These are phyloP conservation scores for Monilinia vaccinii-corymbosi DNA, from an alignment of 2,329 filamentous ascomycete species.

Conservation along the genomic window DNA sequence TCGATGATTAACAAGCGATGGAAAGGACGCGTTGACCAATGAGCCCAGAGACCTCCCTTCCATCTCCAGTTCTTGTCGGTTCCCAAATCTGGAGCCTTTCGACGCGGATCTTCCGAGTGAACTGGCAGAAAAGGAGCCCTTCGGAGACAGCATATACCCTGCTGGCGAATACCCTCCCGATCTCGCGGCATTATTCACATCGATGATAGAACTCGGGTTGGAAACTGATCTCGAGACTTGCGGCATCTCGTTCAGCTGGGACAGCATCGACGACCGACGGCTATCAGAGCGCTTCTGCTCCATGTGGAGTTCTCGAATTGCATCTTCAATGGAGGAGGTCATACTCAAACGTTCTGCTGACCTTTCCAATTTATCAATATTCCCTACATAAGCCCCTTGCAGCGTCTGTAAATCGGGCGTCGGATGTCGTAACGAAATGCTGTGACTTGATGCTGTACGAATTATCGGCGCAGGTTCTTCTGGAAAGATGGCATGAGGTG, in stretches of 20 bases:
- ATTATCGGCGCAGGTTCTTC: constrained; percentile 16
- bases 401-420: constrained; percentile 53
- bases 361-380: constrained; percentile 66
- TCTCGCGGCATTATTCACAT: constrained; percentile 57
- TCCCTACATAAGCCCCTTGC: constrained; percentile 53
- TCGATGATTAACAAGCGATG: too few relatives aligned
- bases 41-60: constrained; percentile 29
- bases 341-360: constrained; percentile 67
- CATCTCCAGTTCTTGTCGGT: constrained; percentile 28
- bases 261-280: constrained; percentile 52
- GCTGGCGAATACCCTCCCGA: constrained; percentile 62
- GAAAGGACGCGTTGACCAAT: too few relatives aligned
- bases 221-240: constrained; percentile 37
- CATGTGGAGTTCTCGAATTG: constrained; percentile 63
- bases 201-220: constrained; percentile 52
- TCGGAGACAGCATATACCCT: constrained; percentile 59
- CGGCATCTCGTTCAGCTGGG: constrained; percentile 28
- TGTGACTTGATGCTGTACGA: constrained; percentile 25
- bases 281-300: constrained; percentile 64
- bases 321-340: constrained; percentile 65
- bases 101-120: constrained; percentile 47
- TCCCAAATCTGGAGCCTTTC: constrained; percentile 35
- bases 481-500: constrained; percentile 6
- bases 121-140: constrained; percentile 41
- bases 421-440: constrained; percentile 41